Percentiles rank a stretch among this genome's conserved stretches.
Evolutionary conservation across 768 basidiomycete genomes (phyloP).

Genomic region (Calocybe cyanea): DNA sequence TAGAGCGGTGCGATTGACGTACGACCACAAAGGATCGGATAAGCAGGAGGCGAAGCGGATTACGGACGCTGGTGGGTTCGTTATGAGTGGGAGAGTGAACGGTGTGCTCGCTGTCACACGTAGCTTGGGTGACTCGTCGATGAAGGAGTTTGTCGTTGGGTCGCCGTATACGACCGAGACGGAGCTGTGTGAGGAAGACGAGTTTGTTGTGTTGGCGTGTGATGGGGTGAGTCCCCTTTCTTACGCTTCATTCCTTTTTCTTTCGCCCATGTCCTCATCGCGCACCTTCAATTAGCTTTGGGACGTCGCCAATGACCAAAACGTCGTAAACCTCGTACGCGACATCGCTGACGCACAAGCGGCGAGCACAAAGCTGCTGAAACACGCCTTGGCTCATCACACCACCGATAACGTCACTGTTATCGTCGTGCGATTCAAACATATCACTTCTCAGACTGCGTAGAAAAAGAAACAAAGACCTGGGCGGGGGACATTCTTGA

Average conservation of each 20-base stretch:
- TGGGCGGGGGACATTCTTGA: no score
- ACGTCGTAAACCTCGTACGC: slow-evolving; percentile 82
- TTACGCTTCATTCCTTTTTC: background rate
- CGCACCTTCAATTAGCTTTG: slow-evolving; percentile 67
- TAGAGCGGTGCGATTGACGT: slow-evolving; percentile 88
- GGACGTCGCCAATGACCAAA: slow-evolving; percentile 93
- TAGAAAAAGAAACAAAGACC: background rate
- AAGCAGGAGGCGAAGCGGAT: slow-evolving; percentile 97
- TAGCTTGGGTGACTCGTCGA: slow-evolving; percentile 92
- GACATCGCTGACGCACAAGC: slow-evolving; percentile 72
- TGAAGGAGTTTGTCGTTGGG: slow-evolving; percentile 99
- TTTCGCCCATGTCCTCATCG: slow-evolving; percentile 7
- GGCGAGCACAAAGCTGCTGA: slow-evolving; percentile 71
- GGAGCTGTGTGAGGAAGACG: slow-evolving; percentile 83
- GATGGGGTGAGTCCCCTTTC: slow-evolving; percentile 73
- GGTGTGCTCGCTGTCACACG: slow-evolving; percentile 96
- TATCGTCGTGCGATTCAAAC: slow-evolving; percentile 81
- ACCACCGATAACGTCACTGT: slow-evolving; percentile 96
- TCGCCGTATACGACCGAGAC: slow-evolving; percentile 99
- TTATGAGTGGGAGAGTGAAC: slow-evolving; percentile 97
- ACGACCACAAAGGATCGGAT: slow-evolving; percentile 98
- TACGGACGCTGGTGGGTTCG: slow-evolving; percentile 96
- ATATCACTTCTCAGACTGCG: slow-evolving; percentile 20
- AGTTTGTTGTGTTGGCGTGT: slow-evolving; percentile 93
- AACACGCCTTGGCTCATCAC: slow-evolving; percentile 83